These are phyloP conservation scores for Blepharisma japonicum DNA, from an alignment of 73 alveolate species.

Conservation along the genomic window DNA sequence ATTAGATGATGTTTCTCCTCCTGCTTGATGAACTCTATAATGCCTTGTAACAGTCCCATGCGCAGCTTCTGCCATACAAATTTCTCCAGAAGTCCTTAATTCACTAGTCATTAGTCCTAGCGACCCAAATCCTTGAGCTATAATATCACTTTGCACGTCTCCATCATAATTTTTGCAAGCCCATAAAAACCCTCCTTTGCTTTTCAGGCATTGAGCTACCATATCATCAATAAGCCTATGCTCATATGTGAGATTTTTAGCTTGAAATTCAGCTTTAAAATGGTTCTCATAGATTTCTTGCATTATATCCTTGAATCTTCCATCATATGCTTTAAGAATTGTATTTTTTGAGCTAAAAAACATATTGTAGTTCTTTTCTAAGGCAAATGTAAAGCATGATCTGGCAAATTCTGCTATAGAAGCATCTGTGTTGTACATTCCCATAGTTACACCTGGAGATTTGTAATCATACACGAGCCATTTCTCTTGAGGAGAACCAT, in stretches of 20 bases:
- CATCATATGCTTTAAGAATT: slow-evolving; percentile 76
- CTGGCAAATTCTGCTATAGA: slow-evolving; percentile 77
- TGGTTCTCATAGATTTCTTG: slow-evolving; percentile 53
- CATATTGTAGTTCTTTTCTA: slow-evolving; percentile 63
- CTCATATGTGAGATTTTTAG: slow-evolving; percentile 45
- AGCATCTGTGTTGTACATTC: slow-evolving; percentile 81
- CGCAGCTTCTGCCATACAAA: slow-evolving; percentile 83
- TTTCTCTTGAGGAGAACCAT: slow-evolving; percentile 58
- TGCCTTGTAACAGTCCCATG: slow-evolving; percentile 91
- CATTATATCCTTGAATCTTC: slow-evolving; percentile 75
- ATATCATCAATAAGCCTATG: slow-evolving; percentile 70
- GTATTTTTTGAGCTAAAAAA: slow-evolving; percentile 80
- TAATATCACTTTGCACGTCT: slow-evolving; percentile 76
- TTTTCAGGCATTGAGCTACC: slow-evolving; percentile 63
- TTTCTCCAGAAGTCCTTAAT: slow-evolving; percentile 70
- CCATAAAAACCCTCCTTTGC: slow-evolving; percentile 86
- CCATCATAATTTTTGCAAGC: slow-evolving; percentile 91
- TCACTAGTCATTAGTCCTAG: slow-evolving; percentile 82
- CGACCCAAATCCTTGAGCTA: slow-evolving; percentile 86
- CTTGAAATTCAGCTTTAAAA: slow-evolving; percentile 57
- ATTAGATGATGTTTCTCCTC: slow-evolving; percentile 78
- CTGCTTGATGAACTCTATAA: slow-evolving; percentile 70
- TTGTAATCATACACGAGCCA: slow-evolving; percentile 58
- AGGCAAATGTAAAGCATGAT: slow-evolving; percentile 69
- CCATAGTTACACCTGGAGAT: slow-evolving; percentile 60